phyloP scores from a whole-genome alignment of 2,329 filamentous ascomycete genomes.

The Lasiodiplodia gonubiensis region DNA sequence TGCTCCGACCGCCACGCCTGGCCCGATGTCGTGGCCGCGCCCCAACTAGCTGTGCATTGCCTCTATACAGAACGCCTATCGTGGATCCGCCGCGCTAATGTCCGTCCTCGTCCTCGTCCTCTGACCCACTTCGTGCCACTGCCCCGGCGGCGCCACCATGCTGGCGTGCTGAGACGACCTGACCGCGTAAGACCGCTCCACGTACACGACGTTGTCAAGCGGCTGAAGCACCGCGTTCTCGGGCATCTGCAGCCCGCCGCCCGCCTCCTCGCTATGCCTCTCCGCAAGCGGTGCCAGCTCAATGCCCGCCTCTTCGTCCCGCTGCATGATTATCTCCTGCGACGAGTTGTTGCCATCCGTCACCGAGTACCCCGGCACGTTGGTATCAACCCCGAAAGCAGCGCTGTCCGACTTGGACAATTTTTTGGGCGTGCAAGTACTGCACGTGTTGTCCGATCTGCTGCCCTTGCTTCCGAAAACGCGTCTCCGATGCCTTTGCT shows the following conservation, averaged over 20 bases:
- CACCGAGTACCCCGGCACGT: conserved; percentile 10
- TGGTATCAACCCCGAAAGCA: conserved; percentile 12
- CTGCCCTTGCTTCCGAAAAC: conserved; percentile 12
- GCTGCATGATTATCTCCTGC: conserved; percentile 4
- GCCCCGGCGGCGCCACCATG: background rate
- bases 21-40: conserved; percentile 15
- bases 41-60: background rate
- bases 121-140: background rate
- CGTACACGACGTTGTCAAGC: conserved; percentile 2
- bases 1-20: background rate
- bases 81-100: background rate
- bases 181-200: conserved; percentile 11
- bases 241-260: too few relatives aligned
- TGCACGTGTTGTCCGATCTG: conserved; percentile 4
- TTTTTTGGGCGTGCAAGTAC: background rate
- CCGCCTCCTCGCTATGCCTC: background rate
- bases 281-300: conserved; percentile 5
- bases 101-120: conserved; percentile 4
- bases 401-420: conserved; percentile 10
- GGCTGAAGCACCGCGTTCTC: background rate
- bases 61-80: background rate
- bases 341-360: background rate
- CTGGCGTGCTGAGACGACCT: background rate
- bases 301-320: conserved; percentile 1
- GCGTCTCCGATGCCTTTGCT: background rate